A percentile compares a stretch with the other conserved stretches of the same genome.
Conservation (phyloP, 192 early-diverging fungal species). For the Gamsiella multidivaricata region DNA sequence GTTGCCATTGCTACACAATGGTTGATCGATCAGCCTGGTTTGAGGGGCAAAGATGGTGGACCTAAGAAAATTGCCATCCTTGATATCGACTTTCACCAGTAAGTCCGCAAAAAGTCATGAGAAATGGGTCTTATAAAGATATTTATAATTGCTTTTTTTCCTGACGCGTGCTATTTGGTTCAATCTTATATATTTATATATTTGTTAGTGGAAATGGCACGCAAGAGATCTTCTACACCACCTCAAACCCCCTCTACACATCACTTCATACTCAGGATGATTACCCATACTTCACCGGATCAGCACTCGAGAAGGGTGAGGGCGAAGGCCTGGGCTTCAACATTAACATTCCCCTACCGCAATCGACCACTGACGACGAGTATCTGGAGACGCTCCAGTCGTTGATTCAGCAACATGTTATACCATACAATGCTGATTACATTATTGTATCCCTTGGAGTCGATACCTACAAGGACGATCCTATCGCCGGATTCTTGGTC, state of each 20-base stretch:
- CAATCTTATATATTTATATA: background rate
- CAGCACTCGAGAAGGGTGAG: constrained; percentile 62
- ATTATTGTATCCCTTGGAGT: constrained; percentile 75
- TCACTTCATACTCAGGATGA: constrained; percentile 69
- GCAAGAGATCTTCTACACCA: constrained; percentile 64
- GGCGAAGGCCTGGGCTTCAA: constrained; percentile 75
- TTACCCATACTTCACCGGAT: constrained; percentile 76
- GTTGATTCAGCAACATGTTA: constrained; percentile 57
- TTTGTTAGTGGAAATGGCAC: constrained; percentile 66
- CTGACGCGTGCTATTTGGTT: background rate
- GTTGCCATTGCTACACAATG: constrained; percentile 60
- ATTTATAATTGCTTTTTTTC: background rate
- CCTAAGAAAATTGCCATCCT: constrained; percentile 61
- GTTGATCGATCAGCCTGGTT: constrained; percentile 55
- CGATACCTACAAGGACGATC: constrained; percentile 70
- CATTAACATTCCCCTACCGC: constrained; percentile 70
- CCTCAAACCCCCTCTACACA: constrained; percentile 69
- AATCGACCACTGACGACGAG: constrained; percentile 65
- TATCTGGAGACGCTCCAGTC: constrained; percentile 61
- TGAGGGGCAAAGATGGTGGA: constrained; percentile 33
- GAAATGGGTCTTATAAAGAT: background rate
- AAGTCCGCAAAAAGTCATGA: constrained; percentile 10
- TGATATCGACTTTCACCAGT: constrained; percentile 71
- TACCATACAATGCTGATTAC: constrained; percentile 62
- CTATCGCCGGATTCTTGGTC: constrained; percentile 58